phyloP scores from a whole-genome alignment of 108 stramenopile species.

The Stephanodiscus triporus region DNA sequence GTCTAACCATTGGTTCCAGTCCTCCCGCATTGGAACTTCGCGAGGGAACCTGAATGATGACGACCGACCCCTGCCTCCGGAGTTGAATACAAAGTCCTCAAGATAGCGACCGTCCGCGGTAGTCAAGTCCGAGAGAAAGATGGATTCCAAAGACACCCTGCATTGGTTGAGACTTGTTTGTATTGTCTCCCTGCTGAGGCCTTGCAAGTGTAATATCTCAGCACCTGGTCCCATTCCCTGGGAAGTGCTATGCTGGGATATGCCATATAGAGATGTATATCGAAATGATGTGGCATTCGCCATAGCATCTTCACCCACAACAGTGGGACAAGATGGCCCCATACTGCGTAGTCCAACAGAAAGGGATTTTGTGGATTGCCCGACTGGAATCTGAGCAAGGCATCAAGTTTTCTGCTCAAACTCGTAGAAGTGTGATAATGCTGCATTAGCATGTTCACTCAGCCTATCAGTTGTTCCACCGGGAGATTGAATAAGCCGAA shows the following conservation, averaged over 20 bases:
- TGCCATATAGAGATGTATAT: neutral
- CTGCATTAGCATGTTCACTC: conserved; percentile 20
- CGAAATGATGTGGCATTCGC: neutral
- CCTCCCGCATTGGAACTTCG: too few species aligned
- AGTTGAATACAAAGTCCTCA: too few species aligned
- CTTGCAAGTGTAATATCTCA: neutral
- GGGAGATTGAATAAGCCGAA: conserved; percentile 4
- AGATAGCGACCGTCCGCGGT: conserved; percentile 7
- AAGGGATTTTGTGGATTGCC: conserved; percentile 9
- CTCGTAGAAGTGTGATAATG: conserved; percentile 4
- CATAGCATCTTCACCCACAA: conserved; percentile 13
- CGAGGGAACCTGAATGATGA: too few species aligned
- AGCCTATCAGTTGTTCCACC: conserved; percentile 8
- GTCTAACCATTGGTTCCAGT: too few species aligned
- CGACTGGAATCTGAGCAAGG: conserved; percentile 18
- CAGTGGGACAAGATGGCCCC: conserved; percentile 1
- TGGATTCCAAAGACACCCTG: neutral
- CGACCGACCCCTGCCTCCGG: neutral
- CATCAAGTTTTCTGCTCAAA: conserved; percentile 12
- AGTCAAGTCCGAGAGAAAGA: conserved; percentile 19
- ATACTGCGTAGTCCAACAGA: neutral
- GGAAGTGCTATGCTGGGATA: conserved; percentile 1
- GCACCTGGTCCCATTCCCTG: neutral
- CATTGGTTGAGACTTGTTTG: neutral
- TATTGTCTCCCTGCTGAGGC: neutral